Evolutionary conservation across 2,329 filamentous ascomycete species (phyloP).

Genomic region (Epichloe amarillans): DNA sequence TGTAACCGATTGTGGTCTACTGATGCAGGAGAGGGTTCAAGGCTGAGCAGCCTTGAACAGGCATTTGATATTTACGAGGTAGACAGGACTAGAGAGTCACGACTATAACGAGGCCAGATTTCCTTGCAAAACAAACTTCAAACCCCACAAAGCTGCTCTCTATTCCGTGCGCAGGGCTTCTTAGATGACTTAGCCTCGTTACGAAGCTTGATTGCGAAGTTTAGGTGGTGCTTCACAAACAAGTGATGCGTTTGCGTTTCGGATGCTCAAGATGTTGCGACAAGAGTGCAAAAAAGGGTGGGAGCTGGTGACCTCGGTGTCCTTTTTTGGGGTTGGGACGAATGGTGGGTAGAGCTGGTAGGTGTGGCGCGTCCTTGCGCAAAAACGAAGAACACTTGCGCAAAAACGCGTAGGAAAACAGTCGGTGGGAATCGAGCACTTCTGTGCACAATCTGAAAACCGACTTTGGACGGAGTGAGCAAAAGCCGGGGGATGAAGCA

Average conservation of each 20-base stretch:
- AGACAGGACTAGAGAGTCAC: conserved; percentile 20
- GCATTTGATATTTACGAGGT: conserved; percentile 20
- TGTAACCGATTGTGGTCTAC: conserved; percentile 12
- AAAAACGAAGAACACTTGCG: background rate
- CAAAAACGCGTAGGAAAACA: background rate
- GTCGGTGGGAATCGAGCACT: background rate
- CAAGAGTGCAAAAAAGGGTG: background rate
- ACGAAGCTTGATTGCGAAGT: background rate
- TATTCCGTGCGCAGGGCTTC: conserved; percentile 1
- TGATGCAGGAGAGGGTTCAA: conserved; percentile 15
- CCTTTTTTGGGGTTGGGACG: background rate
- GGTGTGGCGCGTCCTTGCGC: background rate
- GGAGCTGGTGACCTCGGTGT: background rate
- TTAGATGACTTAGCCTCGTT: background rate
- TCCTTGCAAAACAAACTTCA: background rate
- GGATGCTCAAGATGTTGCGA: background rate
- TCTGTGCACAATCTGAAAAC: background rate
- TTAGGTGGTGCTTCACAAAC: background rate
- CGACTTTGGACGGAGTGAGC: background rate
- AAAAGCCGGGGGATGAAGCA: background rate
- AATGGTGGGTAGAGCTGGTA: background rate
- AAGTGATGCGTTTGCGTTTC: background rate
- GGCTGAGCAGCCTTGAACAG: conserved; percentile 13
- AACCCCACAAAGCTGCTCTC: background rate
- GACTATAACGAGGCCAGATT: conserved; percentile 17